These are phyloP conservation scores for Periconia sp. DNA, from an alignment of 2,329 filamentous ascomycete species.

Conservation along the genomic window DNA sequence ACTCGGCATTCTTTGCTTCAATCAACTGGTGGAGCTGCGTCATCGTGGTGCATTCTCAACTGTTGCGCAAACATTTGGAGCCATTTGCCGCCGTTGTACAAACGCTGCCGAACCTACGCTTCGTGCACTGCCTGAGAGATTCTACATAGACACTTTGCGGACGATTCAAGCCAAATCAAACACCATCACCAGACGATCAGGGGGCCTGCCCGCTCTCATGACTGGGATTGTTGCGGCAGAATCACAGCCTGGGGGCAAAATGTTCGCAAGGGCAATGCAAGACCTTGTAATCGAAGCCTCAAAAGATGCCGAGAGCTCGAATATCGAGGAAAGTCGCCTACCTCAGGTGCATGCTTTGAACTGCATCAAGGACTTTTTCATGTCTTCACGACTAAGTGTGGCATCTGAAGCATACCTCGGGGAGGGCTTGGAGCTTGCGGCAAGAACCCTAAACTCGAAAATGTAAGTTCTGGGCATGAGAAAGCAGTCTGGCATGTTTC, in stretches of 20 bases:
- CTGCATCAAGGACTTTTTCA: constrained; percentile 89
- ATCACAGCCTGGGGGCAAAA: constrained; percentile 55
- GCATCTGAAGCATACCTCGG: constrained; percentile 74
- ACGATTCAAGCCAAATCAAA: constrained; percentile 76
- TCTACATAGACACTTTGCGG: constrained; percentile 67
- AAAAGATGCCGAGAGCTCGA: constrained; percentile 57
- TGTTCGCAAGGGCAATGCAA: constrained; percentile 66
- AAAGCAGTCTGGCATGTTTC: neutral
- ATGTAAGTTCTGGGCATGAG: constrained; percentile 56
- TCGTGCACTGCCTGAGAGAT: constrained; percentile 59
- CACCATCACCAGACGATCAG: constrained; percentile 82
- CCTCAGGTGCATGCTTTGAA: constrained; percentile 96
- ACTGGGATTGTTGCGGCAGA: constrained; percentile 76
- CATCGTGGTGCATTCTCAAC: constrained; percentile 94
- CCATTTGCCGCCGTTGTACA: constrained; percentile 71
- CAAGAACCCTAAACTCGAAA: constrained; percentile 74
- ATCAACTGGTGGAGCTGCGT: constrained; percentile 77
- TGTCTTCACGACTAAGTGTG: constrained; percentile 73
- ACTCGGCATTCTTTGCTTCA: constrained; percentile 75
- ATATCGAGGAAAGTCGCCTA: constrained; percentile 60
- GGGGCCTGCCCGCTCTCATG: constrained; percentile 85
- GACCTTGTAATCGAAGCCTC: constrained; percentile 64
- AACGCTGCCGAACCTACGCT: constrained; percentile 52
- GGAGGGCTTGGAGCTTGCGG: constrained; percentile 75
- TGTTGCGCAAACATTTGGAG: constrained; percentile 82